Evolutionary conservation across 2,329 filamentous ascomycete genomes (phyloP), one percentile per base, ranked within the genome.

Genomic region (Thermochaetoides dissita): DNA sequence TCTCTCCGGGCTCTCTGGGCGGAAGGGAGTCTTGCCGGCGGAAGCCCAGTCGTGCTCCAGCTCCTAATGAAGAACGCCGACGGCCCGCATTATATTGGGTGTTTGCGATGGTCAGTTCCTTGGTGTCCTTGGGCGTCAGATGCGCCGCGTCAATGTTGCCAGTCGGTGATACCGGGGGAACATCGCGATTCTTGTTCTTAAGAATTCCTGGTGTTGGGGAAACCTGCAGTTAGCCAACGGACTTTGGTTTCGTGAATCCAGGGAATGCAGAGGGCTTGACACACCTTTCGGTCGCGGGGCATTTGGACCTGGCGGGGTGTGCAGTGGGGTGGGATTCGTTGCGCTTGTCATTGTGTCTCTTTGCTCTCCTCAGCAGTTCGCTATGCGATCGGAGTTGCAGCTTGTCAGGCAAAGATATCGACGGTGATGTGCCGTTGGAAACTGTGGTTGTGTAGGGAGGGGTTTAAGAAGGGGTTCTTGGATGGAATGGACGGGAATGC

Each of bases 61-160:
- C 72, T 28, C 76, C 76, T 2, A 85, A 89, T 0, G 84, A 91
- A 12, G 84, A 89, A 47, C 85, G 81, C 40, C 85, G 83, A 51
- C 82, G 84, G 31, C 91, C 91, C 37, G 91, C 87, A 67, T 98
- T 98, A 59, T 84, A 78, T 48, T 95, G 76, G 1, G 91, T 98
- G 65, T 98, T 98, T 61, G 88, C 80, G 46, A 96, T 76, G 3
- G 87, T 93, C 54, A 95, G 70, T 58, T 96, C 91, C 64, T 93
- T 93, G 52, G 88, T 81, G 57, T 96, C 89, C 65, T 93, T 91
- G 51, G 87, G 81, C 4, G 76, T 76, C 52, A 77, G 51, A 47
- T 51, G 45, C 45, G 45, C 39, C 47, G 42, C 57, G 9, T 49
- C 58, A 36, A 45, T 40, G n/a, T 36, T 38, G 28, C 49, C 47